Base-by-base conservation (phyloP, 345 rosid genomes). In the Gossypium raimondii region DNA sequence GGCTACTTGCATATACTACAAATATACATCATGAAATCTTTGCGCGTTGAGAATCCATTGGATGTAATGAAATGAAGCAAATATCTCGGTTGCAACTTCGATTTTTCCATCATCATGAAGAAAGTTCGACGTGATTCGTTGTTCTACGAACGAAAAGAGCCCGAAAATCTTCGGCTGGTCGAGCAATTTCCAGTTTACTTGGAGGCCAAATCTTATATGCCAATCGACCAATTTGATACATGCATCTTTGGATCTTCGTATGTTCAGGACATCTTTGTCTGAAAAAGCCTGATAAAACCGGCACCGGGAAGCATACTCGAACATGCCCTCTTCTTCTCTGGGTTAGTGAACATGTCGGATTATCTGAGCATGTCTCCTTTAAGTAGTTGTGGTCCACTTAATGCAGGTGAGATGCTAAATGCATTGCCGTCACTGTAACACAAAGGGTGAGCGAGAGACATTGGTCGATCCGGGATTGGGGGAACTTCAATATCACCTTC, bases 401-500 rank as follows among this genome's bases (percentile, higher is more conserved):
- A 76, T 3, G 86, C 79, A 4, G 89, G 91, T 9, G 91, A 89
- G 71, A 85, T 81, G 81, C 78, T 82, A 83, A 89, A 89, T 52
- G 82, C 70, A 70, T 62, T 80, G 45, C 80, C 73, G 51, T 81
- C 82, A 25, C 73, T 67, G 3, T 16, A 52, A 64, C 80, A 80
- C 0, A 84, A 82, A 66, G 89, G 88, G 74, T 87, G 86, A 17
- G 84, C 88, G 3, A 90, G 83, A 22, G 62, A 22, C 62, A 57
- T 57, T 11, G 62, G 62, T 57, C 62, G 62, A 57, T 57, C 62
- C 11, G 97, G 93, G 67, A 92, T 84, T 0, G 85, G 74, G 17
- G 97, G 97, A 68, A 92, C 95, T 73, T 94, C 97, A 44, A 87
- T 83, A 45, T 94, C 98, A 51, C 97, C 97, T 85, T 94, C 97